Base-by-base conservation (phyloP, 371 early-diverging fungal species). In the Saksenaea oblongispora region DNA sequence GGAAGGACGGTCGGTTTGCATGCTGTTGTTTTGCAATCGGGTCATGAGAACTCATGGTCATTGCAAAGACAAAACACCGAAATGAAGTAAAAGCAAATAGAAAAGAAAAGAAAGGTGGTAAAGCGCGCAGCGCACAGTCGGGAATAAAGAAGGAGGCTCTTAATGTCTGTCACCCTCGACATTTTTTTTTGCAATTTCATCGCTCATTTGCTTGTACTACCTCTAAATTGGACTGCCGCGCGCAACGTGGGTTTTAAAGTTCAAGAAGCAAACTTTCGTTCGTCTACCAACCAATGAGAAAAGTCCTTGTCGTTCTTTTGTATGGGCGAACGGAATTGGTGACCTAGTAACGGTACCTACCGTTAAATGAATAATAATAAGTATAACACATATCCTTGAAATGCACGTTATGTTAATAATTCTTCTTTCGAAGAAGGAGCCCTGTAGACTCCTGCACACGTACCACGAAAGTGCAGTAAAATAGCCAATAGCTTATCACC, bases 191-290 rank as follows among this genome's bases (percentile, higher is more conserved):
- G n/a, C 11, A 47, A 47, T 47, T 4, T 47, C 51, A 47, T 22
- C 51, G 51, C 51, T 47, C 51, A 47, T 47, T 47, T 47, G 51
- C 22, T 47, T 47, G 51, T 47, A 22, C 51, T 11, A 47, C 51
- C 51, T 9, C 3, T 2, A 22, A 47, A 22, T 47, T 47, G 22
- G 22, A 47, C 22, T 22, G 22, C 10, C 51, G 51, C n/a, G 9
- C 51, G 51, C 51, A 47, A 47, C 51, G 51, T 47, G 51, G 51
- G 51, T 47, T 22, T 47, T 47, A 47, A 22, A 22, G 51, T 47
- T 47, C 10, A 22, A 22, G 39, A 39, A 39, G 10, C 39, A 39
- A 39, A 11, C 39, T 39, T 39, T 39, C n/a, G 11, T 39, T 39
- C 1, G 5, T 3, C n/a, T 14, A 11, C 3, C 39, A 11, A n/a